Conservation (phyloP, 768 basidiomycete species). For the Nidularia sp. region DNA sequence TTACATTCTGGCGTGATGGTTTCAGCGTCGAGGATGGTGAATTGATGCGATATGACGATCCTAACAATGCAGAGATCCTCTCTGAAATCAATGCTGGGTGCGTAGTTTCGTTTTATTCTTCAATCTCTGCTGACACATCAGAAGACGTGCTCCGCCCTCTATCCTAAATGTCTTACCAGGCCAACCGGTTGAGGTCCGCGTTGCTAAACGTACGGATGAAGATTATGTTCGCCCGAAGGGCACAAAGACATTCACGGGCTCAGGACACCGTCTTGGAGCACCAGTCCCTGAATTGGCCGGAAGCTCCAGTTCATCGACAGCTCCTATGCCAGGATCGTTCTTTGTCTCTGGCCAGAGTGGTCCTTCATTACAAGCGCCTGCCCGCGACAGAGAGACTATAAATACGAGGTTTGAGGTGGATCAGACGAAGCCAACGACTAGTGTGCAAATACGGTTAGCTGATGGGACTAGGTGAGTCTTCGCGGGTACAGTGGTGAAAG, state of each 20-base stretch:
- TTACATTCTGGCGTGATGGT: slow-evolving; percentile 93
- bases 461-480: slow-evolving; percentile 76
- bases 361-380: slow-evolving; percentile 8
- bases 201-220: slow-evolving; percentile 66
- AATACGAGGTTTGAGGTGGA: slow-evolving; percentile 77
- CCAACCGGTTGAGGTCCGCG: slow-evolving; percentile 84
- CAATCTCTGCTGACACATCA: neutral
- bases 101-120: slow-evolving; percentile 4
- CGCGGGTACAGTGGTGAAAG: neutral
- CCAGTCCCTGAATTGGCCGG: slow-evolving; percentile 47
- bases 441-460: slow-evolving; percentile 84
- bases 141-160: slow-evolving; percentile 73
- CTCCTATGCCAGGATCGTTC: slow-evolving; percentile 60
- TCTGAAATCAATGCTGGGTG: slow-evolving; percentile 80
- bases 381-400: slow-evolving; percentile 28
- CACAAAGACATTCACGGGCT: slow-evolving; percentile 58
- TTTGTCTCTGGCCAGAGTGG: slow-evolving; percentile 27
- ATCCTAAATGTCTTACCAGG: slow-evolving; percentile 69
- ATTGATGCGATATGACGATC: slow-evolving; percentile 80
- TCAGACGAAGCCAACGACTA: slow-evolving; percentile 76
- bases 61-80: slow-evolving; percentile 63
- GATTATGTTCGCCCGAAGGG: slow-evolving; percentile 62
- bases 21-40: slow-evolving; percentile 90
- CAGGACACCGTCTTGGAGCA: slow-evolving; percentile 80
- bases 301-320: slow-evolving; percentile 1